Evolutionary conservation across 2,329 filamentous ascomycete genomes (phyloP).

Genomic region (Fusarium mexicanum): DNA sequence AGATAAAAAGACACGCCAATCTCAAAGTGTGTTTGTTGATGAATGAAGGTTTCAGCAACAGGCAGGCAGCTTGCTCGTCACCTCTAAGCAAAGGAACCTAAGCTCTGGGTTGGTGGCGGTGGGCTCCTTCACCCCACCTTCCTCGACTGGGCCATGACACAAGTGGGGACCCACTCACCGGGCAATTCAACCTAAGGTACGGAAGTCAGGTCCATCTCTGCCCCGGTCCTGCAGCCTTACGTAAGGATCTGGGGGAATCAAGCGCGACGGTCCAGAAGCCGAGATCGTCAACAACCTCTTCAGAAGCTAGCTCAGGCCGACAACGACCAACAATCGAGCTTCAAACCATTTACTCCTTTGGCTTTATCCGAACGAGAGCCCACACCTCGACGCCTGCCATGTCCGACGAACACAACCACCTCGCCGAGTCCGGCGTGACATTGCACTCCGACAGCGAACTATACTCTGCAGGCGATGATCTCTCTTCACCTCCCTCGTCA

Average conservation of each 20-base stretch:
- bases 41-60: slow-evolving; percentile 10
- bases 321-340: background rate
- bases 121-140: slow-evolving; percentile 33
- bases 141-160: slow-evolving; percentile 5
- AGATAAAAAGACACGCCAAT: background rate
- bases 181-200: background rate
- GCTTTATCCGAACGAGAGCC: too few species aligned
- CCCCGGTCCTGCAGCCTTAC: slow-evolving; percentile 39
- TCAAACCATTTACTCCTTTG: background rate
- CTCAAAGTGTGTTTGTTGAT: background rate
- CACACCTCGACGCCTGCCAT: slow-evolving; percentile 49
- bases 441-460: slow-evolving; percentile 86
- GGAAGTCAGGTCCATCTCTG: background rate
- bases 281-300: slow-evolving; percentile 39
- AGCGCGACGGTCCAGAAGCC: slow-evolving; percentile 10
- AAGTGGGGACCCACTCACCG: slow-evolving; percentile 42
- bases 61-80: slow-evolving; percentile 44
- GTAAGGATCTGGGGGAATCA: slow-evolving; percentile 39
- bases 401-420: slow-evolving; percentile 64
- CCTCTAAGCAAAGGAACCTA: slow-evolving; percentile 41
- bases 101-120: slow-evolving; percentile 39
- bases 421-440: slow-evolving; percentile 78
- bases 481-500: slow-evolving; percentile 69
- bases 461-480: slow-evolving; percentile 71
- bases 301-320: slow-evolving; percentile 3